Percentiles rank a stretch among this genome's conserved stretches.
These are phyloP conservation scores for Venturiaceae sp. DNA, from an alignment of 2,329 filamentous ascomycete species.

Conservation along the genomic window DNA sequence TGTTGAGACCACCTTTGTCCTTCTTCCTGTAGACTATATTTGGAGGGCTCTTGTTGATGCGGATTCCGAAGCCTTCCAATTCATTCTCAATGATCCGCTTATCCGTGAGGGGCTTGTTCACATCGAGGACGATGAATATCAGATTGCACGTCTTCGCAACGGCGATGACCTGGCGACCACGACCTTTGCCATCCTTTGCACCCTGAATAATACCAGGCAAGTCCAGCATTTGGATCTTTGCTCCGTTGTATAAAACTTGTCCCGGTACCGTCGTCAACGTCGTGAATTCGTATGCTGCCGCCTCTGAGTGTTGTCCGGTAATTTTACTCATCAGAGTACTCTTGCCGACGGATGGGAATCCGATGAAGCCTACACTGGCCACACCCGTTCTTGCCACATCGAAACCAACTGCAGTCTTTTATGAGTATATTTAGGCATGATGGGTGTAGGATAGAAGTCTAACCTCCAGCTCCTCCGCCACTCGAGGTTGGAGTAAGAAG, in stretches of 20 bases:
- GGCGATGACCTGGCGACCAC: slow-evolving; percentile 96
- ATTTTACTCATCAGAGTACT: slow-evolving; percentile 93
- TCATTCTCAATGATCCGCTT: slow-evolving; percentile 93
- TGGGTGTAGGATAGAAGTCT: not conserved
- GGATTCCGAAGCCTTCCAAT: slow-evolving; percentile 92
- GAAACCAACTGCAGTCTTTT: slow-evolving; percentile 56
- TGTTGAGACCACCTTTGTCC: slow-evolving; percentile 93
- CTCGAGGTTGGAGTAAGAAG: slow-evolving; percentile 73
- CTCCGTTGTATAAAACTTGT: slow-evolving; percentile 92
- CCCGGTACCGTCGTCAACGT: slow-evolving; percentile 95
- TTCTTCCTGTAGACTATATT: slow-evolving; percentile 99
- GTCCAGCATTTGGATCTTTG: slow-evolving; percentile 96
- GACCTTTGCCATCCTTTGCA: slow-evolving; percentile 94
- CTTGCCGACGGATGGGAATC: slow-evolving; percentile 96
- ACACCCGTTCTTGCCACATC: slow-evolving; percentile 97
- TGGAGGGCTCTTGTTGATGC: slow-evolving; percentile 92
- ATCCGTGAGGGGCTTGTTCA: slow-evolving; percentile 96
- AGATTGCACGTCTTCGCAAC: slow-evolving; percentile 98
- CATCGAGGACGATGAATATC: slow-evolving; percentile 96
- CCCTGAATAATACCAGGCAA: slow-evolving; percentile 97
- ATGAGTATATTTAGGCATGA: not conserved
- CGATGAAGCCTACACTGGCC: slow-evolving; percentile 94
- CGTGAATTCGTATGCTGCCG: slow-evolving; percentile 96
- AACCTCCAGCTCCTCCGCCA: slow-evolving; percentile 72
- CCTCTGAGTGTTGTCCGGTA: slow-evolving; percentile 95